Evolutionary conservation across 345 rosid genomes (phyloP).

Genomic region (Boechera stricta): DNA sequence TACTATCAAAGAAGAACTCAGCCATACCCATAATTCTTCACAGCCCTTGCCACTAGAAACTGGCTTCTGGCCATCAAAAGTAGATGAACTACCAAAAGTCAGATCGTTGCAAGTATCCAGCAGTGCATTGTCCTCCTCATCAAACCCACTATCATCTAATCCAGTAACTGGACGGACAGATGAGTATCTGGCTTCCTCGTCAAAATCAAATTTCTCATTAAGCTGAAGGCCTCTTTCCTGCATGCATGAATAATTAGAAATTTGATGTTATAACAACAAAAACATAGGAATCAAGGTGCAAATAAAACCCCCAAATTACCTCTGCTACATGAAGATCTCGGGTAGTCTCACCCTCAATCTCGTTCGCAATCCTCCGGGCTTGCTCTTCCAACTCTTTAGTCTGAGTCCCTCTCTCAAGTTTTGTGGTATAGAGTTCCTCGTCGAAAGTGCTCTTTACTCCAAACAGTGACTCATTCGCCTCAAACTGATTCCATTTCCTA

Average conservation of each 20-base stretch:
- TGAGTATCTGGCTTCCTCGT: slow-evolving; percentile 87
- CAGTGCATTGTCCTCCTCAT: slow-evolving; percentile 66
- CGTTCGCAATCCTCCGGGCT: slow-evolving; percentile 86
- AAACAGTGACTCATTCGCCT: slow-evolving; percentile 70
- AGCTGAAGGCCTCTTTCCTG: slow-evolving; percentile 89
- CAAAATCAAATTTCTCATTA: slow-evolving; percentile 62
- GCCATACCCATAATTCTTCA: slow-evolving; percentile 49
- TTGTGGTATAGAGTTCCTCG: slow-evolving; percentile 93
- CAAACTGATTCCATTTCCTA: slow-evolving; percentile 93
- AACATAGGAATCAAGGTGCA: slow-evolving; percentile 15
- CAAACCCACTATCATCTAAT: slow-evolving; percentile 79
- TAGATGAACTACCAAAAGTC: slow-evolving; percentile 65
- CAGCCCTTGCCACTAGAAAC: slow-evolving; percentile 51
- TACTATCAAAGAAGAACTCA: slow-evolving; percentile 31
- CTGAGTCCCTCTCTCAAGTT: slow-evolving; percentile 71
- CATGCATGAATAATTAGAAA: slow-evolving; percentile 26
- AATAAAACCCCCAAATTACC: slow-evolving; percentile 49
- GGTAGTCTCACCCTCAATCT: slow-evolving; percentile 90
- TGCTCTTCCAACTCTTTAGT: slow-evolving; percentile 70
- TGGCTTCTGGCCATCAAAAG: slow-evolving; percentile 48
- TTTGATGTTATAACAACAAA: not conserved
- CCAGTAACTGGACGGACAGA: slow-evolving; percentile 65
- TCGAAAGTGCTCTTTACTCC: slow-evolving; percentile 89
- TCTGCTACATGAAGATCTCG: slow-evolving; percentile 91
- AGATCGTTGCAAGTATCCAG: slow-evolving; percentile 63